Base-by-base conservation (phyloP, 768 basidiomycete genomes). In the Tylopilus plumbeoviolaceoides region DNA sequence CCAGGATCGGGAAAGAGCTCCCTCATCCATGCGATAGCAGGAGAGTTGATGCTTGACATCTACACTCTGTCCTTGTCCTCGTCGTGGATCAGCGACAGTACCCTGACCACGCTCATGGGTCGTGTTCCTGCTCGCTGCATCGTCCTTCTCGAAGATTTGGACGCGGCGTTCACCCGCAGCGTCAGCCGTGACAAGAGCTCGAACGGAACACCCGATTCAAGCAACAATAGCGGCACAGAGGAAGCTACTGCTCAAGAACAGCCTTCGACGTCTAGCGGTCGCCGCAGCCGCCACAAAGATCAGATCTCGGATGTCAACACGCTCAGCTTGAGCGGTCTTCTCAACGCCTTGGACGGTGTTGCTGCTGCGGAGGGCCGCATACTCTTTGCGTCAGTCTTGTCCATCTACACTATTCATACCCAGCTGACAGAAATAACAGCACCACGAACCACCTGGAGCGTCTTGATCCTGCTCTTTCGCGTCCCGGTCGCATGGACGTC, bases 381-480 rank as follows among this genome's bases (percentile, higher is more conserved):
- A 20, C 75, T 95, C 31, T 94, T 95, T 59, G 93, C 91, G 88
- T 91, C 63, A 73, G 89, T 81, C 18, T 52, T 39, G 28, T 41
- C 20, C 36, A 39, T 48, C 31, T 50, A 5, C 25, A 43, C 40
- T 35, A 14, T 17, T 27, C 10, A 30, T 43, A 17, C 54, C 17
- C 21, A 49, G 10, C 41, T 59, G 28, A 53, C 20, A 12, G 43
- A 20, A 15, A 40, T 21, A 39, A 14, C 59, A 91, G 89, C 0
- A 92, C 90, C 17, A 92, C 90, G 11, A 95, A 95, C 69, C 92
- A 95, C 63, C 75, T 93, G n/a, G 90, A 94, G 61, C 82, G 87
- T 31, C 79, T 95, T 1, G 93, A 95, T 60, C 89, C 91, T 5
- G 93, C 93, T 0, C 81, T 95, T 11, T 89, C 85, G n/a, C 85